These are phyloP conservation scores for Pseudonectria foliicola DNA, from an alignment of 2,329 filamentous ascomycete genomes.

Conservation along the genomic window DNA sequence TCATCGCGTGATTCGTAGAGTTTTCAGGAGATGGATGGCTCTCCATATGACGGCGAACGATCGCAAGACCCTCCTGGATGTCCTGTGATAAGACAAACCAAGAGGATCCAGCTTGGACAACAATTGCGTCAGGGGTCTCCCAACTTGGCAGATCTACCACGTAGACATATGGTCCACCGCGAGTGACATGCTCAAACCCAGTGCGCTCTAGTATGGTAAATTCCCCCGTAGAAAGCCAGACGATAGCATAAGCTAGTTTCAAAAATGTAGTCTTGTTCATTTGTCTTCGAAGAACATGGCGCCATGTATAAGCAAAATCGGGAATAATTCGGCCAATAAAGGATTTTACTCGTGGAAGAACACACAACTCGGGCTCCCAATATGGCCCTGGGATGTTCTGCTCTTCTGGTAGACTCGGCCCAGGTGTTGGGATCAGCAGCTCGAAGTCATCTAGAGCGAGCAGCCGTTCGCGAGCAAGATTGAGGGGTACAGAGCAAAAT, in stretches of 20 bases:
- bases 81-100: conserved; percentile 13
- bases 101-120: conserved; percentile 8
- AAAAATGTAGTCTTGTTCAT: conserved; percentile 11
- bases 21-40: not conserved
- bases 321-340: conserved; percentile 9
- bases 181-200: conserved; percentile 8
- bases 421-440: not conserved
- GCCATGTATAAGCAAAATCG: conserved; percentile 15
- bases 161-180: conserved; percentile 8
- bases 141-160: conserved; percentile 10
- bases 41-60: conserved; percentile 9
- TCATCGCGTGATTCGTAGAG: not conserved
- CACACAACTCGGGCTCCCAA: conserved; percentile 9
- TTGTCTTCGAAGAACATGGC: conserved; percentile 12
- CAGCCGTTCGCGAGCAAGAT: conserved; percentile 4
- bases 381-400: conserved; percentile 4
- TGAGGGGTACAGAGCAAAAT: conserved; percentile 5
- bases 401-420: not conserved
- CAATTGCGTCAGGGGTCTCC: conserved; percentile 5
- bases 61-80: conserved; percentile 6
- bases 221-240: conserved; percentile 11
- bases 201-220: conserved; percentile 8
- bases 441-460: conserved; percentile 13
- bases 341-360: not conserved
- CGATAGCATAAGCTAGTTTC: conserved; percentile 11